These are phyloP conservation scores for Cicer pinnatifidum DNA, from an alignment of 306 rosid genomes.

Conservation along the genomic window DNA sequence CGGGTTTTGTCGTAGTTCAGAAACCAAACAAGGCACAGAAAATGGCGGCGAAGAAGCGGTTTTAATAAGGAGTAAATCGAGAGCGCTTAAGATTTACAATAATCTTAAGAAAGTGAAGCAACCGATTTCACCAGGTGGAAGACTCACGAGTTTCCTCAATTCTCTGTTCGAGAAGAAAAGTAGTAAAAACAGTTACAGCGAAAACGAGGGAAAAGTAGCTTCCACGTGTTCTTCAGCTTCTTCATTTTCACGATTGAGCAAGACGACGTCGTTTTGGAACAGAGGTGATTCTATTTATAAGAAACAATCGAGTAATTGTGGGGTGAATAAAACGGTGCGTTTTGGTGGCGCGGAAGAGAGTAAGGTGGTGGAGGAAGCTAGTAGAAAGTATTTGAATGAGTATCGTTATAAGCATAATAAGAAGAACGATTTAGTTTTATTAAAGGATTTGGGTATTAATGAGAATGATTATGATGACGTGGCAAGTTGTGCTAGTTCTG, in stretches of 20 bases:
- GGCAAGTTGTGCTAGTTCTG: slow-evolving; percentile 85
- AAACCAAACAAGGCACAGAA: slow-evolving; percentile 21
- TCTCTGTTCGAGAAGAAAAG: slow-evolving; percentile 55
- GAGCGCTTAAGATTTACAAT: slow-evolving; percentile 76
- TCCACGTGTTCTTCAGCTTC: slow-evolving; percentile 66
- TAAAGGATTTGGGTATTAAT: slow-evolving; percentile 43
- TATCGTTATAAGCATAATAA: slow-evolving; percentile 46
- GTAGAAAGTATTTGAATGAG: slow-evolving; percentile 59
- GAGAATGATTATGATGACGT: slow-evolving; percentile 47
- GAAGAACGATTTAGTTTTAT: slow-evolving; percentile 48
- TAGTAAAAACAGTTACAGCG: not conserved
- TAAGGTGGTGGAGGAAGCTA: slow-evolving; percentile 51
- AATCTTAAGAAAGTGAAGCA: slow-evolving; percentile 87
- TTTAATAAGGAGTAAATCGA: slow-evolving; percentile 66
- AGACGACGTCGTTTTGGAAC: slow-evolving; percentile 47
- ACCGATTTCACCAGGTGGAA: slow-evolving; percentile 88
- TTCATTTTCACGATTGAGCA: slow-evolving; percentile 77
- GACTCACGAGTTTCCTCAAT: slow-evolving; percentile 70
- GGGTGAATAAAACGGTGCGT: slow-evolving; percentile 46
- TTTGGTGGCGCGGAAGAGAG: slow-evolving; percentile 35
- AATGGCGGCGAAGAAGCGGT: slow-evolving; percentile 42
- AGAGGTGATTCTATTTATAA: not conserved
- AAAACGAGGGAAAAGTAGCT: slow-evolving; percentile 40
- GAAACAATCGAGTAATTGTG: not conserved
- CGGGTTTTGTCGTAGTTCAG: slow-evolving; percentile 22